These are phyloP conservation scores for Mycocalia duriaeana DNA, from an alignment of 1,284 basidiomycete genomes.

Conservation along the genomic window DNA sequence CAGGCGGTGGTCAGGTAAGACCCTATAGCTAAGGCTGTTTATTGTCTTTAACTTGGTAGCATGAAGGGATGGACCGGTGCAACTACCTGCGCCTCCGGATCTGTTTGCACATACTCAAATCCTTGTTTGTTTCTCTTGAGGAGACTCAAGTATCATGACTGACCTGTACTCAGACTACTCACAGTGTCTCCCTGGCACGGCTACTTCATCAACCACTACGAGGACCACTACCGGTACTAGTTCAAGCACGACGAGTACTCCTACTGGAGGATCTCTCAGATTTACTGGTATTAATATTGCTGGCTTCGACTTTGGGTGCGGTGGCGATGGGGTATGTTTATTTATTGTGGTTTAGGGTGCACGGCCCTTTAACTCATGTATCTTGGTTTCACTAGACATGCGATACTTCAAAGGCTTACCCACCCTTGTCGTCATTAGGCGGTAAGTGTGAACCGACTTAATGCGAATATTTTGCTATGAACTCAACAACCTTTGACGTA, in stretches of 20 bases:
- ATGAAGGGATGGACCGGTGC: slow-evolving; percentile 32
- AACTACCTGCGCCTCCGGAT: slow-evolving; percentile 34
- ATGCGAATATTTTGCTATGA: slow-evolving; percentile 6
- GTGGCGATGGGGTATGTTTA: slow-evolving; percentile 30
- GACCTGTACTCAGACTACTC: slow-evolving; percentile 18
- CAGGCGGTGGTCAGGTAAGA: slow-evolving; percentile 16
- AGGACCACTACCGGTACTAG: slow-evolving; percentile 2
- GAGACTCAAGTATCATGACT: slow-evolving; percentile 19
- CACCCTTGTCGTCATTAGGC: slow-evolving; percentile 40
- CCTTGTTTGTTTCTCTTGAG: slow-evolving; percentile 13
- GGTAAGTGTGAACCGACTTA: neutral
- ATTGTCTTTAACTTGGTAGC: neutral
- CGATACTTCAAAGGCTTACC: slow-evolving; percentile 34
- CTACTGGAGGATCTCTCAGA: slow-evolving; percentile 20
- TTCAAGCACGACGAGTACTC: slow-evolving; percentile 11
- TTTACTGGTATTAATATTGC: slow-evolving; percentile 39
- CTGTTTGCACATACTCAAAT: slow-evolving; percentile 22
- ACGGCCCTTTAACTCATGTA: slow-evolving; percentile 38
- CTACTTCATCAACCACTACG: slow-evolving; percentile 5
- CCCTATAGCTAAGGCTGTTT: neutral
- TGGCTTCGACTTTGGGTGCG: slow-evolving; percentile 45
- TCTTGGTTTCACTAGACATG: slow-evolving; percentile 42
- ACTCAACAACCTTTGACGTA: too few species aligned
- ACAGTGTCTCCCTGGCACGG: slow-evolving; percentile 21
- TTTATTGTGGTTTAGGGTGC: slow-evolving; percentile 1